phyloP scores from a whole-genome alignment of 2,329 filamentous ascomycete species.

The Diaporthe citriasiana region DNA sequence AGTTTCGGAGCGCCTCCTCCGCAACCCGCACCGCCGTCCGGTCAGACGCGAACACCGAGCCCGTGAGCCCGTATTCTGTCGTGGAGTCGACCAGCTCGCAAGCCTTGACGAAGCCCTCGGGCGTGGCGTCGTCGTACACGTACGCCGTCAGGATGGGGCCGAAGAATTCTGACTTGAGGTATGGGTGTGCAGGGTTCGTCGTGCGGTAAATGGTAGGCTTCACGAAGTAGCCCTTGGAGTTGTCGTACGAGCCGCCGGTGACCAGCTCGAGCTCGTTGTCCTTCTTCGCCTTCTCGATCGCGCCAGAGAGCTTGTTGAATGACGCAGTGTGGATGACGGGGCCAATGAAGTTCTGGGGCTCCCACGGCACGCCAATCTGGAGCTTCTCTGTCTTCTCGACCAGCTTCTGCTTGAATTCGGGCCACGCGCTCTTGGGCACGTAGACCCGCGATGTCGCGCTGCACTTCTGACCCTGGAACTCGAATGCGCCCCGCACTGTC shows the following conservation, averaged over 20 bases:
- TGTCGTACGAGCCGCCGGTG: slow-evolving; percentile 60
- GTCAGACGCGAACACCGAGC: slow-evolving; percentile 64
- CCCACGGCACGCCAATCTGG: slow-evolving; percentile 50
- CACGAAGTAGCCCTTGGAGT: slow-evolving; percentile 59
- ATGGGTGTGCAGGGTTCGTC: slow-evolving; percentile 56
- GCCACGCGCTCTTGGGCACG: slow-evolving; percentile 63
- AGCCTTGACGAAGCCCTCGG: slow-evolving; percentile 60
- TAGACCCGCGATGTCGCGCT: slow-evolving; percentile 67
- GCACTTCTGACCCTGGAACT: slow-evolving; percentile 67
- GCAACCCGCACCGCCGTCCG: slow-evolving; percentile 63
- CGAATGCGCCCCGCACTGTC: slow-evolving; percentile 63
- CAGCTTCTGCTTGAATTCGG: slow-evolving; percentile 55
- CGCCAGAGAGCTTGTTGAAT: slow-evolving; percentile 60
- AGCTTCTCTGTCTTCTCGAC: slow-evolving; percentile 54
- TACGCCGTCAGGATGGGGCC: slow-evolving; percentile 62
- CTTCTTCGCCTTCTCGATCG: slow-evolving; percentile 60
- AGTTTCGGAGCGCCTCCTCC: slow-evolving; percentile 64
- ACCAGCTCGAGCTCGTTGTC: slow-evolving; percentile 60
- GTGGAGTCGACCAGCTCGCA: slow-evolving; percentile 78
- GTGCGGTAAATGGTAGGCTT: slow-evolving; percentile 62
- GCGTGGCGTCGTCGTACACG: slow-evolving; percentile 61
- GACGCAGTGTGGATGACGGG: slow-evolving; percentile 64
- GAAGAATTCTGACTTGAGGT: slow-evolving; percentile 64
- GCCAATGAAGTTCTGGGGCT: slow-evolving; percentile 58
- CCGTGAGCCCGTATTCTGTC: slow-evolving; percentile 75